phyloP scores from a whole-genome alignment of 352 stramenopile genomes.

The Phytopythium cucurbitacearum region DNA sequence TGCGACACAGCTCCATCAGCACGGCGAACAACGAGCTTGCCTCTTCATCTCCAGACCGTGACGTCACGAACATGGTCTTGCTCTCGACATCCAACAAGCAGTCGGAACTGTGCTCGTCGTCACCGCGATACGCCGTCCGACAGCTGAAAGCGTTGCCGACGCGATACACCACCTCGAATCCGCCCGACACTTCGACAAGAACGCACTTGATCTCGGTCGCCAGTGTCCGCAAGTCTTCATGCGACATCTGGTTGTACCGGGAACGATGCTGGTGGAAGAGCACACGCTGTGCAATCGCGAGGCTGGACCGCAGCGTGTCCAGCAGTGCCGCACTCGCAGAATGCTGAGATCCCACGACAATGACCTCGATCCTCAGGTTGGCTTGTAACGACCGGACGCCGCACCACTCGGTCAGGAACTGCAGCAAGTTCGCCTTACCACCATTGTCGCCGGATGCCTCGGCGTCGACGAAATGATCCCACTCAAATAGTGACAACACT shows the following conservation, averaged over 20 bases:
- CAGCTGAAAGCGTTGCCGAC: slow-evolving; percentile 35
- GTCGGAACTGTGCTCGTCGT: slow-evolving; percentile 12
- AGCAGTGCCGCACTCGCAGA: slow-evolving; percentile 22
- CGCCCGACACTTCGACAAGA: slow-evolving; percentile 33
- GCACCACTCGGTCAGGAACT: slow-evolving; percentile 43
- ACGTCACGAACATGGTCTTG: slow-evolving; percentile 32
- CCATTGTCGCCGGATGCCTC: slow-evolving; percentile 1
- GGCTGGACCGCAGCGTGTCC: slow-evolving; percentile 16
- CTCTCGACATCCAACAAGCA: slow-evolving; percentile 46
- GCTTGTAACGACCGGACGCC: slow-evolving; percentile 46
- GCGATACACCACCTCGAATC: slow-evolving; percentile 51
- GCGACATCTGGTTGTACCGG: slow-evolving; percentile 37
- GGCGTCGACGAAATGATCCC: slow-evolving; percentile 33
- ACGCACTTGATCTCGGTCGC: slow-evolving; percentile 26
- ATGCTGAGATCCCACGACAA: slow-evolving; percentile 30
- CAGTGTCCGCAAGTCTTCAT: slow-evolving; percentile 24
- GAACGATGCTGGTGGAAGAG: slow-evolving; percentile 40
- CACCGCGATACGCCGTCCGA: slow-evolving; percentile 10
- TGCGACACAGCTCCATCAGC: slow-evolving; percentile 52
- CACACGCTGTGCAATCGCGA: slow-evolving; percentile 48
- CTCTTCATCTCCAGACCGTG: slow-evolving; percentile 23
- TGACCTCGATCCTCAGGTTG: slow-evolving; percentile 47
- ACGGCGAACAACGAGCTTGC: slow-evolving; percentile 35
- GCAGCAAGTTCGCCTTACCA: slow-evolving; percentile 12
- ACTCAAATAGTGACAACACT: slow-evolving; percentile 54